phyloP scores from a whole-genome alignment of 2,329 filamentous ascomycete species.

The Scorias spongiosa region DNA sequence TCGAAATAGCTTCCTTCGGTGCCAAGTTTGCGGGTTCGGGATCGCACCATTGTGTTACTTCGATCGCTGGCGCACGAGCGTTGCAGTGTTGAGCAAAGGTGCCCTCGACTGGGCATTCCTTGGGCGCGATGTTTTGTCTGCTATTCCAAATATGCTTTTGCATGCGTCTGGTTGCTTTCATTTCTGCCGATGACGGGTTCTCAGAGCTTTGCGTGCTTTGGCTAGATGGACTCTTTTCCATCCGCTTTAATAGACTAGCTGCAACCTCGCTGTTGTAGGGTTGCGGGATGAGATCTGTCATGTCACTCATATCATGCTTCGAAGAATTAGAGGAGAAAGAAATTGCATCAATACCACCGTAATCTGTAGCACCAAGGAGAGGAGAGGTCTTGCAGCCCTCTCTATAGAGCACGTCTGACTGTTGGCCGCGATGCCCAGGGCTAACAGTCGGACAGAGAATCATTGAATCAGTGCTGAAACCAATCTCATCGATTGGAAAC shows the following conservation, averaged over 20 bases:
- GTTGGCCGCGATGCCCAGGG: not conserved
- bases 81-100: not conserved
- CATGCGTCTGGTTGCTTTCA: conserved; percentile 13
- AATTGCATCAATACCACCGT: not conserved
- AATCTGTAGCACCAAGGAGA: not conserved
- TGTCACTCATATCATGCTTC: not conserved
- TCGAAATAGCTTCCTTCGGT: conserved; percentile 23
- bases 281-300: not conserved
- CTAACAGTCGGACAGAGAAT: not conserved
- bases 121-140: conserved; percentile 13
- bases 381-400: not conserved
- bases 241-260: conserved; percentile 10
- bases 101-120: conserved; percentile 22
- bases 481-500: not conserved
- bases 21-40: conserved; percentile 4
- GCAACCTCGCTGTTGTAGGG: not conserved
- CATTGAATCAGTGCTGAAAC: not conserved
- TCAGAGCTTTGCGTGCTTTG: conserved; percentile 8
- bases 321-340: conserved; percentile 2
- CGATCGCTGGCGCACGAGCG: conserved; percentile 18
- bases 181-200: conserved; percentile 4
- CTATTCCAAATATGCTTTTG: conserved; percentile 18
- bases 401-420: not conserved
- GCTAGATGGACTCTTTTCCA: conserved; percentile 11
- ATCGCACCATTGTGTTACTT: conserved; percentile 12